These are phyloP conservation scores for Solanum bukasovii DNA, from an alignment of 257 asterid genomes.

Conservation along the genomic window DNA sequence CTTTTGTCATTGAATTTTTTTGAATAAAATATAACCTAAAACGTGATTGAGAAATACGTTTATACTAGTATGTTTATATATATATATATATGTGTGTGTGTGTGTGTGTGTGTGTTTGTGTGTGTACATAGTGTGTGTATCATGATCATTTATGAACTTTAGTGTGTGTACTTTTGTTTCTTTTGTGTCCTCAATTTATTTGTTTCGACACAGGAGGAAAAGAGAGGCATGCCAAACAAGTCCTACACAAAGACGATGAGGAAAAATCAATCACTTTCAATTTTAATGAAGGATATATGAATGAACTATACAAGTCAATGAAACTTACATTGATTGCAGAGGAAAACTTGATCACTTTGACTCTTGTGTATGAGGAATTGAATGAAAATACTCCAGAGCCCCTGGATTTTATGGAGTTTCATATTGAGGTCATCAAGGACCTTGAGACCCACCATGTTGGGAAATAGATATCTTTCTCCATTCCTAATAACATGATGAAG, in stretches of 20 bases:
- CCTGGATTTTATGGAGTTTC: neutral
- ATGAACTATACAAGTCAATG: neutral
- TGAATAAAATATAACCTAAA: too few species aligned
- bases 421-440: neutral
- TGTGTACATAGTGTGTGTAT: too few species aligned
- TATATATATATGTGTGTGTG: too few species aligned
- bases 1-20: too few species aligned
- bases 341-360: neutral
- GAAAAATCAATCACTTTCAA: neutral
- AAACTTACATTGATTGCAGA: neutral
- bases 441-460: neutral
- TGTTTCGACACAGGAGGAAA: neutral
- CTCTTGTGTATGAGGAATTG: too few species aligned
- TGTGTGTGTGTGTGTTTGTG: too few species aligned
- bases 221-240: neutral
- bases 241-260: neutral
- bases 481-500: neutral
- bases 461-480: neutral
- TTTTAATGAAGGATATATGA: neutral
- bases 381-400: neutral
- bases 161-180: neutral
- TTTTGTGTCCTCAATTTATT: neutral
- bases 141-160: too few species aligned
- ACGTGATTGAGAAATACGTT: too few species aligned
- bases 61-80: too few species aligned